A percentile compares a stretch with the other conserved stretches of the same genome.
These are phyloP conservation scores for Mallotus nudiflorus DNA, from an alignment of 345 rosid species.

Conservation along the genomic window DNA sequence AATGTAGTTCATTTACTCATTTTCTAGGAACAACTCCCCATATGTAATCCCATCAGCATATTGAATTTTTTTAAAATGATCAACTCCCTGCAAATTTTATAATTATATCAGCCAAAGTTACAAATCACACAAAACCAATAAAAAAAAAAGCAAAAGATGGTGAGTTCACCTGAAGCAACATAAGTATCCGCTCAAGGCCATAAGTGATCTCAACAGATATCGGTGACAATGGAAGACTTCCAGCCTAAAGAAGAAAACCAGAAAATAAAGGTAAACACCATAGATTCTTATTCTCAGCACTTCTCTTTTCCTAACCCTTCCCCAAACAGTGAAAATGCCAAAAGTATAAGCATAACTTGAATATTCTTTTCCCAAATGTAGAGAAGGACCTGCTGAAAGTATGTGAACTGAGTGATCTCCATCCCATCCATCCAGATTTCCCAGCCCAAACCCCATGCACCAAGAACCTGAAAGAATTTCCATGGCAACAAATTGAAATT, in stretches of 20 bases:
- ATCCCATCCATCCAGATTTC: slow-evolving; percentile 99
- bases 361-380: background rate
- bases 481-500: slow-evolving; percentile 4
- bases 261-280: slow-evolving; percentile 2
- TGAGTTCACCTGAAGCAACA: slow-evolving; percentile 86
- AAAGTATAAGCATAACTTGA: background rate
- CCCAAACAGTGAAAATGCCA: background rate
- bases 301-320: too few species aligned
- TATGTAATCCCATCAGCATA: slow-evolving; percentile 95
- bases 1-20: slow-evolving; percentile 59
- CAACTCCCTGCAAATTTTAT: slow-evolving; percentile 69
- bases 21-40: slow-evolving; percentile 93
- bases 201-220: slow-evolving; percentile 96
- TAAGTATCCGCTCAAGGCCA: slow-evolving; percentile 95
- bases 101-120: slow-evolving; percentile 32
- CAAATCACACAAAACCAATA: slow-evolving; percentile 8
- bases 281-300: background rate
- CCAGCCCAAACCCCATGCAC: slow-evolving; percentile 99
- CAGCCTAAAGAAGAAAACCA: slow-evolving; percentile 52
- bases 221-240: slow-evolving; percentile 89
- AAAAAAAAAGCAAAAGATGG: slow-evolving; percentile 5
- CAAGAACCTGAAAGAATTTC: slow-evolving; percentile 70
- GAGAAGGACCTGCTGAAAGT: slow-evolving; percentile 87
- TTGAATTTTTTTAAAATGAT: slow-evolving; percentile 91
- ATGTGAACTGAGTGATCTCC: slow-evolving; percentile 98